A percentile compares a stretch with the other conserved stretches of the same genome.
Evolutionary conservation across 805 yeast species (phyloP).

Genomic region (Tetrapisispora phaffii): DNA sequence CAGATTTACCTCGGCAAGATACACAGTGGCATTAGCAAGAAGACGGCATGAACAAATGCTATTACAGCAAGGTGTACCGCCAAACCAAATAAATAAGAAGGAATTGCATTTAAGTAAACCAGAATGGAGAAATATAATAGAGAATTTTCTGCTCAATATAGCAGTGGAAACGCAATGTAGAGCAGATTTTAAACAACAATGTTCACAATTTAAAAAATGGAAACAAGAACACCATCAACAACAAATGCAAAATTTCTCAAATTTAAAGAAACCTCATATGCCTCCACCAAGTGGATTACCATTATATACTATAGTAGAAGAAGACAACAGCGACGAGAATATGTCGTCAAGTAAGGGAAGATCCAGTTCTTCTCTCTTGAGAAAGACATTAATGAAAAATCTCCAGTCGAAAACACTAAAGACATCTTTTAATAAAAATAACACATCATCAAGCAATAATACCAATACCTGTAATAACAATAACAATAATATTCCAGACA

Average conservation of each 20-base stretch:
- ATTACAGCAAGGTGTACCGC: not conserved
- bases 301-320: not conserved
- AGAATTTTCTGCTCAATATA: slow-evolving; percentile 52
- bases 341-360: slow-evolving; percentile 4
- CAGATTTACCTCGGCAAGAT: slow-evolving; percentile 49
- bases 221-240: slow-evolving; percentile 28
- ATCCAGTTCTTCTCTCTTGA: slow-evolving; percentile 10
- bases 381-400: slow-evolving; percentile 26
- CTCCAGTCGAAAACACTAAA: not conserved
- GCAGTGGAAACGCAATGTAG: slow-evolving; percentile 68
- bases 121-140: slow-evolving; percentile 69
- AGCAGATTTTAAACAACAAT: slow-evolving; percentile 46
- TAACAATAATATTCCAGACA: slow-evolving; percentile 1
- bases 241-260: slow-evolving; percentile 1
- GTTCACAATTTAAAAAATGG: slow-evolving; percentile 38
- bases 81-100: slow-evolving; percentile 10
- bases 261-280: slow-evolving; percentile 26
- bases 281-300: slow-evolving; percentile 29
- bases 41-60: slow-evolving; percentile 34
- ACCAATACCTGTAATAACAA: slow-evolving; percentile 1
- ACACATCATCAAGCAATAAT: not conserved
- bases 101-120: slow-evolving; percentile 36
- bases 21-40: slow-evolving; percentile 51
- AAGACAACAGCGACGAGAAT: not conserved
- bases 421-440: not conserved